Base-by-base conservation (phyloP, 306 rosid genomes). In the Begonia peltatifolia region DNA sequence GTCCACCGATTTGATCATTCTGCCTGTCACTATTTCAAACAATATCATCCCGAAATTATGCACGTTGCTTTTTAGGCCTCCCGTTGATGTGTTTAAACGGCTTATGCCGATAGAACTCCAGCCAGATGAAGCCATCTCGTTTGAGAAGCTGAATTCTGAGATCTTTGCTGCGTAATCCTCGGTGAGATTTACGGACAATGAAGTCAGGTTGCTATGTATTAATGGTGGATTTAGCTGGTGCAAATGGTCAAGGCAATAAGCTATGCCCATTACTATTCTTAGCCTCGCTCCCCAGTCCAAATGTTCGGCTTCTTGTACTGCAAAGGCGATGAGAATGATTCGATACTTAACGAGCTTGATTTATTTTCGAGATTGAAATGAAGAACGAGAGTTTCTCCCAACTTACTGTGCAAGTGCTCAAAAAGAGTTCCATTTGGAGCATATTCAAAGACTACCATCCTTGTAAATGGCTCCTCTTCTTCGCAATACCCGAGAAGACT, bases 331-430 rank as follows among this genome's bases (percentile, higher is more conserved):
- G 38, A 30, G 38, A 30, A 30, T 30, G 38, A 30, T 30, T 30
- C 48, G 11, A 46, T 23, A 23, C 9, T 30, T 30, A 30, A 30
- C 38, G 38, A 30, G 38, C 8, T 30, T 30, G 38, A 30, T 30
- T 30, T 30, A 7, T 30, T 5, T 7, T 30, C 38, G 38, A 30
- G 38, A 30, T 30, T 30, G 38, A 30, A 30, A 20, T 20, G 23
- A 20, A 20, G 23, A 20, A 20, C 23, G 23, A 20, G 2, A 20
- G 4, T 1, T 20, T 12, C 47, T 9, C 18, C 50, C 52, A 49
- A 80, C 99, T 79, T 62, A 90, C 99, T 57, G 68, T 90, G 99
- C 46, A 90, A 76, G 74, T 86, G 99, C 80, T 90, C 99, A 55
- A 74, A 90, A 38, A 90, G 79, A 30, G 95, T 78, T 65, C 99